These are phyloP conservation scores for Verticillium nubilum DNA, from an alignment of 2,329 filamentous ascomycete species.

Conservation along the genomic window DNA sequence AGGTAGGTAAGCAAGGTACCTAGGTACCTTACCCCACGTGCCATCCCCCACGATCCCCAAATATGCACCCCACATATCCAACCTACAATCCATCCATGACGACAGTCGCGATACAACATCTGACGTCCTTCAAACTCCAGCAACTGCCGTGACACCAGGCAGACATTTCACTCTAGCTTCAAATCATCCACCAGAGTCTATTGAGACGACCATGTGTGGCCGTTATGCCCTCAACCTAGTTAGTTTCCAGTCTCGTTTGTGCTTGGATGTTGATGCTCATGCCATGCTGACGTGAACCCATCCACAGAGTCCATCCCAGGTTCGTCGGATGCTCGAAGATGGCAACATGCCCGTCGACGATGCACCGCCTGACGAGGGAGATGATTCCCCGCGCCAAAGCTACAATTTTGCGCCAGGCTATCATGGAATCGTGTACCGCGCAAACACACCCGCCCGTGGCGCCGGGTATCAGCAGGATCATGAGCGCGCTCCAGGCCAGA, in stretches of 20 bases:
- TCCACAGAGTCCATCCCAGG: conserved; percentile 65
- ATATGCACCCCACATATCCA: background rate
- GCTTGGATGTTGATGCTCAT: background rate
- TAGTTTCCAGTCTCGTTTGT: conserved; percentile 15
- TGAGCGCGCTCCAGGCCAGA: conserved; percentile 8
- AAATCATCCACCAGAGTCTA: background rate
- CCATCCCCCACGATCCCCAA: background rate
- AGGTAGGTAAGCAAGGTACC: too few relatives aligned
- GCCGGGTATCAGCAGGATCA: conserved; percentile 19
- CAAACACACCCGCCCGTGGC: conserved; percentile 60
- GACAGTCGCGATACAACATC: background rate
- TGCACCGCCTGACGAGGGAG: conserved; percentile 63
- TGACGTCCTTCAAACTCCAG: background rate
- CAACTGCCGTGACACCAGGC: background rate
- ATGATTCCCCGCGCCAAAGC: conserved; percentile 58
- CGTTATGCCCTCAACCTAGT: conserved; percentile 30
- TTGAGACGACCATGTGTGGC: conserved; percentile 23
- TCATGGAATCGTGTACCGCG: conserved; percentile 79
- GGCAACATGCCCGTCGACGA: conserved; percentile 69
- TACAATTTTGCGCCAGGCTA: conserved; percentile 94
- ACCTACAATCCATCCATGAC: background rate
- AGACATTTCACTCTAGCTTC: background rate
- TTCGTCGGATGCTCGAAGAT: conserved; percentile 67
- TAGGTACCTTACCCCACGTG: background rate
- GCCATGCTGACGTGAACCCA: background rate